Conservation (phyloP, 225 moss, liverwort and hornwort species). For the Anthoceros angustus region DNA sequence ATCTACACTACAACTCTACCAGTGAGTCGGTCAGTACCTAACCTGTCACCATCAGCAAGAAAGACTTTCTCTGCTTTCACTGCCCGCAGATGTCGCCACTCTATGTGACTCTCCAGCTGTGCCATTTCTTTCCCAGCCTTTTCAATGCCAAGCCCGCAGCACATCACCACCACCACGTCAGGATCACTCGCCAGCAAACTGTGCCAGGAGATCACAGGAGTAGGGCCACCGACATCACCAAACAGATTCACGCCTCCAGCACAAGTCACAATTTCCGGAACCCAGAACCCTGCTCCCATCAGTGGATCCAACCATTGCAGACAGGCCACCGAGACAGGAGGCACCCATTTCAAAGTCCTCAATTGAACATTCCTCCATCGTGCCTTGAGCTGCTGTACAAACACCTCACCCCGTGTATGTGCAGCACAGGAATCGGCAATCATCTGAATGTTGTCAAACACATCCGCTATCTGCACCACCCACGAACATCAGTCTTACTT, state of each 20-base stretch:
- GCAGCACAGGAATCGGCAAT: not conserved
- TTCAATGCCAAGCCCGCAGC: not conserved
- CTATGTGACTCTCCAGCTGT: not conserved
- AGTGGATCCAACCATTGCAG: not conserved
- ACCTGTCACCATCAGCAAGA: not conserved
- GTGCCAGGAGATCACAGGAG: not conserved
- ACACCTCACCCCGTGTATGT: not conserved
- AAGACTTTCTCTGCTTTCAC: not conserved
- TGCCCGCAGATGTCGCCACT: not conserved
- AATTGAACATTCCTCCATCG: not conserved
- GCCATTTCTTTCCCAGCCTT: not conserved
- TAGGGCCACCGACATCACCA: not conserved
- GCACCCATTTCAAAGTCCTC: not conserved
- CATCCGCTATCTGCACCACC: not conserved
- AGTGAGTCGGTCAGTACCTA: not conserved
- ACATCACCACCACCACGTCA: not conserved
- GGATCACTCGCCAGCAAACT: not conserved
- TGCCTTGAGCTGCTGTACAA: not conserved
- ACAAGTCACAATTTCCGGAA: not conserved
- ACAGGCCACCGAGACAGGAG: not conserved
- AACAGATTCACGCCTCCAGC: not conserved
- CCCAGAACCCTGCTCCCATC: not conserved
- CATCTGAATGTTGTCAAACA: not conserved
- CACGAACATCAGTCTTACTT: not conserved
- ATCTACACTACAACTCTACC: not conserved